phyloP scores from a whole-genome alignment of 768 basidiomycete genomes.

The Pisolithus marmoratus region DNA sequence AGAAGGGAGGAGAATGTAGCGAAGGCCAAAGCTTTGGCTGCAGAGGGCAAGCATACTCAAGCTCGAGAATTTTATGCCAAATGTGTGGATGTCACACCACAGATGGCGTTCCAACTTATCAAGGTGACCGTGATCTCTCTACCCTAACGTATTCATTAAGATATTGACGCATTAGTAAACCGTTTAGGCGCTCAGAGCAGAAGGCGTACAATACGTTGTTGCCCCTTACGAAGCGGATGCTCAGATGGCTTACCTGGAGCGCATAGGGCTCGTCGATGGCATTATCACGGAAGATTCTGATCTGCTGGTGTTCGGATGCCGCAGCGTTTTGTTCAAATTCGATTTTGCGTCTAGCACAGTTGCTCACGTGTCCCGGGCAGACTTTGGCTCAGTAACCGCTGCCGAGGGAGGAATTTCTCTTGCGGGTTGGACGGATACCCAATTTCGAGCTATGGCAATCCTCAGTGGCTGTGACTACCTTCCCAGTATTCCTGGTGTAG shows the following conservation, averaged over 20 bases:
- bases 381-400: conserved; percentile 57
- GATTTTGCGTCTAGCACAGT: conserved; percentile 65
- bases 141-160: background rate
- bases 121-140: conserved; percentile 51
- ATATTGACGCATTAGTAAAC: conserved; percentile 4
- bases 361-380: conserved; percentile 55
- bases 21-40: conserved; percentile 63
- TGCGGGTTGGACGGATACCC: conserved; percentile 80
- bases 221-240: conserved; percentile 99
- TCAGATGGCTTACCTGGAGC: conserved; percentile 90
- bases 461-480: conserved; percentile 92
- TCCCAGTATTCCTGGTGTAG: conserved; percentile 84
- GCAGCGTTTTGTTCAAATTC: conserved; percentile 88
- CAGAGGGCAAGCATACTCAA: conserved; percentile 72
- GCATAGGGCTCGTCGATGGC: conserved; percentile 73
- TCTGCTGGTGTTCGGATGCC: conserved; percentile 94
- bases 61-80: conserved; percentile 89
- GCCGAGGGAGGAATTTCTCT: conserved; percentile 63
- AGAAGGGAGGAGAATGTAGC: conserved; percentile 72
- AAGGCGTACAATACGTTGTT: conserved; percentile 78
- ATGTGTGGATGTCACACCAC: conserved; percentile 91
- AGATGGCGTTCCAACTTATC: conserved; percentile 96
- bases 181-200: conserved; percentile 77
- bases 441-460: conserved; percentile 93
- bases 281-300: conserved; percentile 98